phyloP scores from a whole-genome alignment of 2,329 filamentous ascomycete species.

The Clonostachys solani region DNA sequence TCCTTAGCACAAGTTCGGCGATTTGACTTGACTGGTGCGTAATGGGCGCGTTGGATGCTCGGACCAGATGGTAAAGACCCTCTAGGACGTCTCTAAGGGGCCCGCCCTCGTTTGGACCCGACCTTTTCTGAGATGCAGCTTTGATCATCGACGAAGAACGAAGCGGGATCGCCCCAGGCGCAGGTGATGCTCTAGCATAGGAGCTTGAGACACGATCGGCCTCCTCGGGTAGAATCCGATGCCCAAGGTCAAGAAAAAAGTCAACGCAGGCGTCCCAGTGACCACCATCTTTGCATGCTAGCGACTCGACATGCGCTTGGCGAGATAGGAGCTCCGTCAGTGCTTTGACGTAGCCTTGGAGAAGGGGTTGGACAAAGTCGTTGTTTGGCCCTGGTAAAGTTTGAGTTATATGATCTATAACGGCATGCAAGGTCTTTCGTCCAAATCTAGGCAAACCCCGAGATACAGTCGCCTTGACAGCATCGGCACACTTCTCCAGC shows the following conservation, averaged over 20 bases:
- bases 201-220: conserved; percentile 25
- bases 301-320: conserved; percentile 74
- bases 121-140: conserved; percentile 20
- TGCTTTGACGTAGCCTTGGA: conserved; percentile 74
- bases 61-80: conserved; percentile 61
- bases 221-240: conserved; percentile 38
- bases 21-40: conserved; percentile 50
- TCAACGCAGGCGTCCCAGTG: conserved; percentile 67
- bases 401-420: conserved; percentile 80
- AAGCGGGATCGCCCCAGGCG: conserved; percentile 25
- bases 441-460: conserved; percentile 65
- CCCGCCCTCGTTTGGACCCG: conserved; percentile 19
- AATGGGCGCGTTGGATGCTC: conserved; percentile 65
- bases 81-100: conserved; percentile 41
- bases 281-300: conserved; percentile 50
- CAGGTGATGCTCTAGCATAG: conserved; percentile 30
- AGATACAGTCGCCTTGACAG: conserved; percentile 68
- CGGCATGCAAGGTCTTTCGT: conserved; percentile 70
- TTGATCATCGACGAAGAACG: conserved; percentile 18
- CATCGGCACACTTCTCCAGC: conserved; percentile 65
- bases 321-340: conserved; percentile 67
- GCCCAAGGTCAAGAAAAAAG: conserved; percentile 64
- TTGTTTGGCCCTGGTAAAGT: conserved; percentile 59
- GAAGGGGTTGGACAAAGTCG: conserved; percentile 63
- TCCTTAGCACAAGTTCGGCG: conserved; percentile 49